Base-by-base conservation (phyloP, 257 asterid genomes). In the Nicotiana tabacum region DNA sequence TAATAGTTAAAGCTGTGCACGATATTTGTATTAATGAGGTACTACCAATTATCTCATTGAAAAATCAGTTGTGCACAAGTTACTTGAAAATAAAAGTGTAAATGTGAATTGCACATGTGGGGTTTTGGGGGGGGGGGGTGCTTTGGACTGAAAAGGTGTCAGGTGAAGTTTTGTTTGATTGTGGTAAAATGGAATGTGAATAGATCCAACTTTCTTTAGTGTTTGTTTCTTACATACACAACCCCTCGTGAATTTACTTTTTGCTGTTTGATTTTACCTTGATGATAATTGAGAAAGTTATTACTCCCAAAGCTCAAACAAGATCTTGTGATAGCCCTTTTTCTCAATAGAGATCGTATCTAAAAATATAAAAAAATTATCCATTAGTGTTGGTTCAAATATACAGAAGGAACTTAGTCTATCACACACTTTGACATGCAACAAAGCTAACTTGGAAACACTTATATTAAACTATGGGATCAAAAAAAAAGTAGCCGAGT, bases 131-230 rank as follows among this genome's bases (percentile, higher is more conserved):
- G 0, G 11, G 4, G 10, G 18, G 46, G 24, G 76, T 56, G 46
- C 62, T 83, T 67, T 86, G 81, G 79, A 77, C 55, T 60, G 66
- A 86, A 76, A 76, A 51, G 46, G 15, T 76, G 65, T 16, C 80
- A 15, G 65, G 10, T 76, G 29, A 51, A 51, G 80, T 76, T 51
- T 29, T 83, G 82, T 86, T 48, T 85, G 87, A 77, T 35, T 82
- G 13, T 64, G 82, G 51, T 77, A 81, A 70, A 83, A 51, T 32
- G 58, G 46, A 66, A 81, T 82, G 87, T 86, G 35, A 69, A 70
- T 82, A 83, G 67, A 86, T 76, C 67, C 29, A 33, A 30, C 65
- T 16, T 53, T 9, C 18, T 1, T 65, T 4, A 48, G 62, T 12
- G 11, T 8, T 21, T 53, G 46, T 53, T 48, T 30, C 18, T 68